Percentiles rank a stretch among this genome's conserved stretches.
Evolutionary conservation across 352 stramenopile species (phyloP).

Genomic region (Aphanomyces invadans): DNA sequence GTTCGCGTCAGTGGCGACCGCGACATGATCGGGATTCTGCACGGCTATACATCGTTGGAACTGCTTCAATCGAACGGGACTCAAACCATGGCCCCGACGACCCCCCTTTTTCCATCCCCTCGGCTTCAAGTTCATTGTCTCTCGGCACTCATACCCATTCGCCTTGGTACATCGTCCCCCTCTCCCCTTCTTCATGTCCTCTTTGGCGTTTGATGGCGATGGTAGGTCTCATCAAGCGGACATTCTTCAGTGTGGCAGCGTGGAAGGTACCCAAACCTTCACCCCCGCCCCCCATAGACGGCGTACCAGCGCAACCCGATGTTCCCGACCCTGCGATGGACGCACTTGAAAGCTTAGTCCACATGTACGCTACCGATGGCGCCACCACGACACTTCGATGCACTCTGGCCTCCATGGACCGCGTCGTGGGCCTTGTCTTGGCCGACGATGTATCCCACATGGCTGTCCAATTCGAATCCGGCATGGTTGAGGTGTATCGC

Average conservation of each 20-base stretch:
- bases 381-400: background rate
- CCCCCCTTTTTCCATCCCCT: background rate
- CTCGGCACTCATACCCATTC: background rate
- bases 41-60: background rate
- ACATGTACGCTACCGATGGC: background rate
- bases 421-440: background rate
- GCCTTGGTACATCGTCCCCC: background rate
- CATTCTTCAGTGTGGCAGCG: background rate
- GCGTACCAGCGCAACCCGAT: background rate
- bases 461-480: background rate
- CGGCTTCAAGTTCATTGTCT: background rate
- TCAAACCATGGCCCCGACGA: background rate
- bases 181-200: background rate
- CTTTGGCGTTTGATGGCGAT: background rate
- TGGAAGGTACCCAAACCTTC: background rate
- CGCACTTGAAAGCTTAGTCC: slow-evolving; percentile 4
- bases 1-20: background rate
- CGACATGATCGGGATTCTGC: slow-evolving; percentile 2
- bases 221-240: background rate
- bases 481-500: background rate
- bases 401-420: background rate
- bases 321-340: background rate
- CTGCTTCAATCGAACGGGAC: background rate
- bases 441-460: background rate
- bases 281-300: background rate